phyloP scores from a whole-genome alignment of 345 rosid species.

The Ceriops decandra region DNA sequence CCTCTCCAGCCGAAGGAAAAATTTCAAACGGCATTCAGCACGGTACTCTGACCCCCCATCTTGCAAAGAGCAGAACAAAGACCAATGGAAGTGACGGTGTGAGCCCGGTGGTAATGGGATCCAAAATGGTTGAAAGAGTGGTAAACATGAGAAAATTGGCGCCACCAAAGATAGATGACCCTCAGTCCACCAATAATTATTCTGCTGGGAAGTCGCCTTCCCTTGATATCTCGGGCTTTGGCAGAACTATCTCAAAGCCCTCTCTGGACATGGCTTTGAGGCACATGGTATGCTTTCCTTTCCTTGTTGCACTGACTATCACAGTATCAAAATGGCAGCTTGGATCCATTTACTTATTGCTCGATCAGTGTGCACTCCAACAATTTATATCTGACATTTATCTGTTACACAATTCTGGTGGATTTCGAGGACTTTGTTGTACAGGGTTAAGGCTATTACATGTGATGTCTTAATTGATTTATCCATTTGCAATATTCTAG shows the following conservation, averaged over 20 bases:
- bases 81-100: conserved; percentile 16
- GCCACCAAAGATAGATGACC: conserved; percentile 37
- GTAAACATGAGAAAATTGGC: conserved; percentile 31
- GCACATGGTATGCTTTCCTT: conserved; percentile 23
- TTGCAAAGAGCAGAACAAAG: conserved; percentile 17
- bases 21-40: conserved; percentile 2
- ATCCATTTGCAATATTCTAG: not conserved
- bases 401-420: too few species aligned
- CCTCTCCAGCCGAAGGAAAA: conserved; percentile 27
- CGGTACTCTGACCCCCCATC: not conserved
- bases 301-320: not conserved
- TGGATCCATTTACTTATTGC: not conserved
- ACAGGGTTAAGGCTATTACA: too few species aligned
- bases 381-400: too few species aligned
- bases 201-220: conserved; percentile 26
- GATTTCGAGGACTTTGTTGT: too few species aligned
- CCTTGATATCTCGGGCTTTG: conserved; percentile 26
- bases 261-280: conserved; percentile 34
- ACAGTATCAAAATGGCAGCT: not conserved
- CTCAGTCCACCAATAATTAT: conserved; percentile 21
- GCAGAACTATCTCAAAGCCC: conserved; percentile 27
- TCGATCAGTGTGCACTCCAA: too few species aligned
- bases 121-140: conserved; percentile 31
- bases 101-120: conserved; percentile 29
- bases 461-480: too few species aligned